These are phyloP conservation scores for Avena atlantica DNA, from an alignment of 176 grass and related monocot genomes.

Conservation along the genomic window DNA sequence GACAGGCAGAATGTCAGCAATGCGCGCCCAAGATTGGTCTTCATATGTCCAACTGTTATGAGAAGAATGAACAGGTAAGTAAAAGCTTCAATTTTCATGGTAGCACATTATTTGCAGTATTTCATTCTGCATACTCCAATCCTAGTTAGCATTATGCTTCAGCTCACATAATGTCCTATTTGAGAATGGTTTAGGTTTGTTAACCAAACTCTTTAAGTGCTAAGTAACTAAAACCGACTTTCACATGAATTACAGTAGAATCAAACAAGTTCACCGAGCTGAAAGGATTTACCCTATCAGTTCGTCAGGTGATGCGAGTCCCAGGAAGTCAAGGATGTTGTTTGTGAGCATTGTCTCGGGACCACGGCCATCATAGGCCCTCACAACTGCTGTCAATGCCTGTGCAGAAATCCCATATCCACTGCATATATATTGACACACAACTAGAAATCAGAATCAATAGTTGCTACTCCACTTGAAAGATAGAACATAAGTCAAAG, in stretches of 20 bases:
- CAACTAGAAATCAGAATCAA: background rate
- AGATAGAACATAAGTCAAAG: background rate
- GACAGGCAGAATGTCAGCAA: conserved; percentile 69
- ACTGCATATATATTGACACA: conserved; percentile 47
- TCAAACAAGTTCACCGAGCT: background rate
- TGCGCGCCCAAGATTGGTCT: conserved; percentile 81
- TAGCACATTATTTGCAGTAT: background rate
- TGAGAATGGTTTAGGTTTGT: background rate
- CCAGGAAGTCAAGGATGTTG: conserved; percentile 63
- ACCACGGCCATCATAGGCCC: conserved; percentile 71
- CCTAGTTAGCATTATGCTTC: background rate
- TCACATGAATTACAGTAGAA: background rate
- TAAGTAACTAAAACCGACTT: background rate
- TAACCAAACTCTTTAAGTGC: background rate
- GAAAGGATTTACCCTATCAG: conserved; percentile 64
- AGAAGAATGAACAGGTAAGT: conserved; percentile 33
- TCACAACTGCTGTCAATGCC: conserved; percentile 78
- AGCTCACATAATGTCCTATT: conserved; percentile 20
- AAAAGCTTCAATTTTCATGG: conserved; percentile 9
- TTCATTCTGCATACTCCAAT: background rate
- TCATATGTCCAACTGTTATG: conserved; percentile 72
- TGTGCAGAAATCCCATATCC: conserved; percentile 85
- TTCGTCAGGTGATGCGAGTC: conserved; percentile 68
- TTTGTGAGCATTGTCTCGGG: conserved; percentile 71
- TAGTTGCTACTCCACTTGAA: background rate